phyloP scores from a whole-genome alignment of 2,329 filamentous ascomycete species.

The Rhynchosporium graminicola region DNA sequence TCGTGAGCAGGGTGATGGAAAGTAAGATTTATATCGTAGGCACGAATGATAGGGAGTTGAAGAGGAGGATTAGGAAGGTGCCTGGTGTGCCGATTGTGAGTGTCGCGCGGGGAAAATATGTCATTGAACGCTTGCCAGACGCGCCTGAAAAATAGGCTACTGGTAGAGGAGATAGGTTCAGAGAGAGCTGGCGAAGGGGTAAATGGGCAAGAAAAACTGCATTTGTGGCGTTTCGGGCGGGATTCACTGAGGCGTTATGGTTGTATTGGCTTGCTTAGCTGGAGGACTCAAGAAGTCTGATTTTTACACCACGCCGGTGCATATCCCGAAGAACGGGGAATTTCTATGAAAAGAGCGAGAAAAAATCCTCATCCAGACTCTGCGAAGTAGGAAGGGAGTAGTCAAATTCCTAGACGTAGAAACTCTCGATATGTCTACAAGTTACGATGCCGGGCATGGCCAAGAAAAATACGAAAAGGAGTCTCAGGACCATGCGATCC shows the following conservation, averaged over 20 bases:
- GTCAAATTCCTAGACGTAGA: too few species aligned
- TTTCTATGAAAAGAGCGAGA: too few species aligned
- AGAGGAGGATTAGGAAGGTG: slow-evolving; percentile 72
- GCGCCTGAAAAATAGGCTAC: slow-evolving; percentile 59
- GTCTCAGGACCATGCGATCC: too few species aligned
- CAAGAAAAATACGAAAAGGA: too few species aligned
- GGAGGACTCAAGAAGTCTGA: too few species aligned
- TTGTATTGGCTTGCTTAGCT: too few species aligned
- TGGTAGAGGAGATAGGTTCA: not conserved
- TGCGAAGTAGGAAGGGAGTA: too few species aligned
- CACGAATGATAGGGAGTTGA: slow-evolving; percentile 77
- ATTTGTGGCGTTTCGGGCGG: not conserved
- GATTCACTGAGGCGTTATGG: not conserved
- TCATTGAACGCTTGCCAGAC: slow-evolving; percentile 87
- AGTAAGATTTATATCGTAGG: slow-evolving; percentile 78
- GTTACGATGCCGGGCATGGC: too few species aligned
- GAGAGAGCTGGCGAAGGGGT: not conserved
- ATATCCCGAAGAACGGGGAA: too few species aligned
- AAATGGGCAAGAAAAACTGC: not conserved
- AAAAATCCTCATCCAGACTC: too few species aligned
- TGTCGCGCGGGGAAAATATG: slow-evolving; percentile 86
- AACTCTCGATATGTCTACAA: too few species aligned
- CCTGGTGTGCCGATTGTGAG: slow-evolving; percentile 71
- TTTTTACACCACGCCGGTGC: too few species aligned
- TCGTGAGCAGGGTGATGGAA: slow-evolving; percentile 72